Evolutionary conservation across 2,329 filamentous ascomycete species (phyloP).

Genomic region (Hymenoscyphus occultus): DNA sequence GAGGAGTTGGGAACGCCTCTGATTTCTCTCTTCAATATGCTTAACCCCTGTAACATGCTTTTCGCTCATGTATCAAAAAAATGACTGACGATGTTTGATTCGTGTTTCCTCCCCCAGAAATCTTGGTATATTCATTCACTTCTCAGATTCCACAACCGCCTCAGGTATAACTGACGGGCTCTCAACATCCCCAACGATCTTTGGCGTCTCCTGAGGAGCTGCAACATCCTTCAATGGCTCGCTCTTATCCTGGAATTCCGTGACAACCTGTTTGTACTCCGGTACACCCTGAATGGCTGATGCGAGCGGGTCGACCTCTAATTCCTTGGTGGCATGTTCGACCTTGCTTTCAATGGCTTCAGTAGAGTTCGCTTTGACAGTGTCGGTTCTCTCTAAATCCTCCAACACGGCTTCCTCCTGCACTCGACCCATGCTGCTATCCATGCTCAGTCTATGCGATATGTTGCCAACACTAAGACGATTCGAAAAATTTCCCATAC

Average conservation of each 20-base stretch:
- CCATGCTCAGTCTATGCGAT: neutral
- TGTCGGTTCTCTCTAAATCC: conserved; percentile 12
- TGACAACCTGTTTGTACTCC: neutral
- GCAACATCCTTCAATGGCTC: neutral
- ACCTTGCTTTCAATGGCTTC: conserved; percentile 9
- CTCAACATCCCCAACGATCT: neutral
- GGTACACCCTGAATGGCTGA: neutral
- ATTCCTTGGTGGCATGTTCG: neutral
- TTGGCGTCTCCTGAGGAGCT: neutral
- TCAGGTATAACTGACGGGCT: neutral
- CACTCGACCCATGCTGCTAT: neutral
- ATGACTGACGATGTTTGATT: no score
- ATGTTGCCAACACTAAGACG: neutral
- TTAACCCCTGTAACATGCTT: no score
- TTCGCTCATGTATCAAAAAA: no score
- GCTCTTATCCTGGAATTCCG: neutral
- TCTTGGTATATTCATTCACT: no score
- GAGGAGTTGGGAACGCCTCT: no score
- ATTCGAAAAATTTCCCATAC: neutral
- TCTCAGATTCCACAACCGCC: no score
- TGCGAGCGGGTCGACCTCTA: neutral
- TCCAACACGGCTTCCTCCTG: conserved; percentile 10
- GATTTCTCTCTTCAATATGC: no score
- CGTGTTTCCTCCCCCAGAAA: no score
- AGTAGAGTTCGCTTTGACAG: neutral